Evolutionary conservation across 2,329 filamentous ascomycete genomes (phyloP).

Genomic region (Sporothrix mexicana): DNA sequence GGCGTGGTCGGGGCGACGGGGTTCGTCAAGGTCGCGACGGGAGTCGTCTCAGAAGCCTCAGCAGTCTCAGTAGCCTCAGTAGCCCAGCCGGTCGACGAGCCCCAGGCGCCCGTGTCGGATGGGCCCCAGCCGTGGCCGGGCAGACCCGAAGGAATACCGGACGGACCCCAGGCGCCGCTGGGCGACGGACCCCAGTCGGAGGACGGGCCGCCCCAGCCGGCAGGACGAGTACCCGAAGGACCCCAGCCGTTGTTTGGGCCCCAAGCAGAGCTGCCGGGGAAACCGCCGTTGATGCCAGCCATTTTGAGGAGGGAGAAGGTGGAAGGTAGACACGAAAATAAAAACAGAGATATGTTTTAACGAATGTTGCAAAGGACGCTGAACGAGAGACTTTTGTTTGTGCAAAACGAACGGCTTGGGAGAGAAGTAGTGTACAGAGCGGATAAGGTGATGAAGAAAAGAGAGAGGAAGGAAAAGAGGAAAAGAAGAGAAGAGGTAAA

Average conservation of each 20-base stretch:
- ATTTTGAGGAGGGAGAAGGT: background rate
- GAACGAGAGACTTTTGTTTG: slow-evolving; percentile 24
- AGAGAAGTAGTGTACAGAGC: slow-evolving; percentile 18
- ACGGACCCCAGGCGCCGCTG: slow-evolving; percentile 12
- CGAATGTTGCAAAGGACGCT: background rate
- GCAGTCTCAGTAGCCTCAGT: background rate
- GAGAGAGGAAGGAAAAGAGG: background rate
- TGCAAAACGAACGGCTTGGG: slow-evolving; percentile 2
- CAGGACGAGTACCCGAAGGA: background rate
- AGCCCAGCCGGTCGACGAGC: slow-evolving; percentile 7
- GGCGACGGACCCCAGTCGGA: slow-evolving; percentile 9
- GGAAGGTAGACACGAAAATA: background rate
- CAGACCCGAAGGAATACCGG: background rate
- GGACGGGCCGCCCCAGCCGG: slow-evolving; percentile 17
- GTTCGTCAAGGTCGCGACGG: too few relatives aligned
- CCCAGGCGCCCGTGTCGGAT: slow-evolving; percentile 3
- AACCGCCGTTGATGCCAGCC: slow-evolving; percentile 16
- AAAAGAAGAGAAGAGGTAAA: background rate
- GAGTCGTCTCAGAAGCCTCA: too few relatives aligned
- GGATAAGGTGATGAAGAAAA: background rate
- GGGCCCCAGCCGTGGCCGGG: background rate
- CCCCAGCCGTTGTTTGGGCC: slow-evolving; percentile 9
- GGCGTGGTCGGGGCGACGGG: background rate
- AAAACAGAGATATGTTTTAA: too few relatives aligned
- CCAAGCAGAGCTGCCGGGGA: slow-evolving; percentile 18